phyloP scores from a whole-genome alignment of 768 basidiomycete species.

The Pulveroboletus frians region DNA sequence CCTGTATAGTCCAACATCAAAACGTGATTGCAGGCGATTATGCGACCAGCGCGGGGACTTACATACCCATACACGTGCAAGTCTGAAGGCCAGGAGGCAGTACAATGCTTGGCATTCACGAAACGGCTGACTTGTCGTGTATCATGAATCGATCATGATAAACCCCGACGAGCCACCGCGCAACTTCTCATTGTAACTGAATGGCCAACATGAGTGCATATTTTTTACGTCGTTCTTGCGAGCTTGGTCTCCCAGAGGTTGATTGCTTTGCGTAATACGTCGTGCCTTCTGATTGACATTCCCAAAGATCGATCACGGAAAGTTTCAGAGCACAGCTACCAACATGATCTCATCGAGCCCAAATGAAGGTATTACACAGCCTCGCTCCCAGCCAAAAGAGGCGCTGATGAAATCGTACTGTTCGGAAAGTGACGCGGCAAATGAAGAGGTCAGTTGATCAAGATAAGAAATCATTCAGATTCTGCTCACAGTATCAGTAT shows the following conservation, averaged over 20 bases:
- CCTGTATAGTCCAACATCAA: background rate
- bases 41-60: too few species aligned
- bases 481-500: background rate
- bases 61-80: background rate
- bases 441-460: background rate
- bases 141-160: background rate
- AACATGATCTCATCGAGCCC: background rate
- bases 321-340: background rate
- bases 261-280: background rate
- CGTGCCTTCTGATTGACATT: background rate
- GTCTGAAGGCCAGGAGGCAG: conserved; percentile 7
- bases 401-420: background rate
- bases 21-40: background rate
- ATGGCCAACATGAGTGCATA: background rate
- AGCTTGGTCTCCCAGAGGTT: background rate
- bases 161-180: background rate
- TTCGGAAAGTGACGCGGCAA: background rate
- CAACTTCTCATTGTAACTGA: background rate
- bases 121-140: background rate
- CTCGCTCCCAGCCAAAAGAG: background rate
- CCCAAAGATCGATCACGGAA: background rate
- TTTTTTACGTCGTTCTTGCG: background rate
- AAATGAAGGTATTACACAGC: background rate
- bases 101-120: background rate
- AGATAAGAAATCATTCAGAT: background rate